phyloP scores from a whole-genome alignment of 2,329 filamentous ascomycete genomes.

The Talaromyces sp. region DNA sequence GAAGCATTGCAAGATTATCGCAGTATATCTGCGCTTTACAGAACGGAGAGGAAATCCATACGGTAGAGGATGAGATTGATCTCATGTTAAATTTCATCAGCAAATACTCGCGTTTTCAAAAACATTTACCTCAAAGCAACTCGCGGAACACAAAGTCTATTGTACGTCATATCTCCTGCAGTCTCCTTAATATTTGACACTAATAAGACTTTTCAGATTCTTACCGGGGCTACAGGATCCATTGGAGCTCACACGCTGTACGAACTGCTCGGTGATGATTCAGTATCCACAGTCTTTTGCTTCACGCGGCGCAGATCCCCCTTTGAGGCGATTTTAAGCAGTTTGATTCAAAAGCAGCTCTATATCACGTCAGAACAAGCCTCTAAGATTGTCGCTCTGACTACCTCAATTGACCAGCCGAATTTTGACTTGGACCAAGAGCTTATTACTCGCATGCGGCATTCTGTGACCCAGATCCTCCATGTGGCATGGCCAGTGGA shows the following conservation, averaged over 20 bases:
- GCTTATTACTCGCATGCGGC: constrained; percentile 43
- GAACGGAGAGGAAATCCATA: constrained; percentile 15
- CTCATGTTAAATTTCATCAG: constrained; percentile 51
- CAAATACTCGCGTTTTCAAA: constrained; percentile 49
- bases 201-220: constrained; percentile 22
- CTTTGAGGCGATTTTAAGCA: constrained; percentile 22
- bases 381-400: constrained; percentile 45
- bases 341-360: constrained; percentile 27
- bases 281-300: constrained; percentile 41
- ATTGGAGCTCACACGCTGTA: constrained; percentile 47
- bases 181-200: background rate
- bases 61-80: constrained; percentile 21
- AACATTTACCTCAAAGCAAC: constrained; percentile 25
- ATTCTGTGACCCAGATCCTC: constrained; percentile 50
- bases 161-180: constrained; percentile 17
- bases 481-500: constrained; percentile 61
- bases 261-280: constrained; percentile 41
- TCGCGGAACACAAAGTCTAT: constrained; percentile 25
- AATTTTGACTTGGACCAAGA: constrained; percentile 45
- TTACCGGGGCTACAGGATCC: constrained; percentile 51
- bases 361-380: constrained; percentile 23
- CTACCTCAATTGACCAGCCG: constrained; percentile 42
- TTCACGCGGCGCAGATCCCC: constrained; percentile 35
- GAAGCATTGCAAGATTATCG: constrained; percentile 43
- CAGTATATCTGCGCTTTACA: constrained; percentile 35